phyloP scores from a whole-genome alignment of 1,284 basidiomycete genomes.

The Apiotrichum sp. region DNA sequence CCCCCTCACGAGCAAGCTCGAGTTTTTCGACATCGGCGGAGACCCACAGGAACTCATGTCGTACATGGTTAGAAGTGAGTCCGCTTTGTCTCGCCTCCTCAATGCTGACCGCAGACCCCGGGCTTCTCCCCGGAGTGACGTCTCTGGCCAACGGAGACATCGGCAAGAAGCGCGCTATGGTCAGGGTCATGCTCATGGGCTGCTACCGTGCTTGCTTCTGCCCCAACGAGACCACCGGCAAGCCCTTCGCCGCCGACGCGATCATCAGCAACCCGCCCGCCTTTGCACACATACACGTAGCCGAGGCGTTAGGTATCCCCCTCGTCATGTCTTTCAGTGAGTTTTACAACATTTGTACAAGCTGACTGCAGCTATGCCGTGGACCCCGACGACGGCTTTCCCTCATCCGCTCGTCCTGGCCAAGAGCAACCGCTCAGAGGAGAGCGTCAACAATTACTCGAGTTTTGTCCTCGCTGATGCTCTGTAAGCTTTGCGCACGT shows the following conservation, averaged over 20 bases:
- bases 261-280: slow-evolving; percentile 62
- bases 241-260: slow-evolving; percentile 56
- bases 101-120: slow-evolving; percentile 32
- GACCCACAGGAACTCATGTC: slow-evolving; percentile 44
- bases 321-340: slow-evolving; percentile 49
- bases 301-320: slow-evolving; percentile 60
- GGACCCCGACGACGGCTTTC: slow-evolving; percentile 59
- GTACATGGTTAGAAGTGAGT: slow-evolving; percentile 47
- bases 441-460: slow-evolving; percentile 54
- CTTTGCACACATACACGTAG: slow-evolving; percentile 60
- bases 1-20: slow-evolving; percentile 29
- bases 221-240: slow-evolving; percentile 50
- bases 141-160: slow-evolving; percentile 39
- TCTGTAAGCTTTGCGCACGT: slow-evolving; percentile 16
- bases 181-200: slow-evolving; percentile 53
- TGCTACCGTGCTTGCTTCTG: slow-evolving; percentile 56
- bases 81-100: too few relatives aligned
- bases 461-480: slow-evolving; percentile 57
- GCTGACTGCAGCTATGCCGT: slow-evolving; percentile 57
- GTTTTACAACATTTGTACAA: background rate
- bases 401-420: slow-evolving; percentile 61
- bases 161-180: slow-evolving; percentile 37
- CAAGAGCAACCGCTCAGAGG: slow-evolving; percentile 53
- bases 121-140: slow-evolving; percentile 34
- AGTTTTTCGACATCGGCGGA: slow-evolving; percentile 42